Evolutionary conservation across 2,329 filamentous ascomycete species (phyloP).

Genomic region (Hypoxylon sp.): DNA sequence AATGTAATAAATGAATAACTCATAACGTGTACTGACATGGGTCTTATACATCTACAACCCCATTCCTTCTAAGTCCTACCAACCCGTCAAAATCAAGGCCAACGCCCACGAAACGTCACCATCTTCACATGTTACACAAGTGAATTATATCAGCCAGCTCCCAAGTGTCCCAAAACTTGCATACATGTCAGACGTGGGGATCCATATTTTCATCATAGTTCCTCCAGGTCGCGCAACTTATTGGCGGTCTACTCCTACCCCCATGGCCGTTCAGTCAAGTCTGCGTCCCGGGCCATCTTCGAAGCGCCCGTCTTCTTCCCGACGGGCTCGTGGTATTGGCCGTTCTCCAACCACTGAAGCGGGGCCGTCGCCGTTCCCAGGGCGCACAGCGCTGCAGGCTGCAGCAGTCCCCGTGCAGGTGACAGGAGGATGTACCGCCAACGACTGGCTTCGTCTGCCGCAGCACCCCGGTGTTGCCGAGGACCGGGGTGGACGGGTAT

Average conservation of each 20-base stretch:
- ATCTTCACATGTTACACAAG: neutral
- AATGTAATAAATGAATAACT: neutral
- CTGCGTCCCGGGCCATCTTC: slow-evolving; percentile 38
- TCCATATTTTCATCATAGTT: slow-evolving; percentile 12
- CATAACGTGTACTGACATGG: neutral
- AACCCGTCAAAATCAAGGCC: neutral
- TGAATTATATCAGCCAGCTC: neutral
- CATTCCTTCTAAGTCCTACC: neutral
- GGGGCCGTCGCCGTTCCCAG: slow-evolving; percentile 54
- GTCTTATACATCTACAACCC: neutral
- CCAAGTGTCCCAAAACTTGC: too few relatives aligned
- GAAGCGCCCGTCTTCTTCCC: slow-evolving; percentile 42
- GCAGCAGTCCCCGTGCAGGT: slow-evolving; percentile 23
- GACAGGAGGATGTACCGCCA: slow-evolving; percentile 7
- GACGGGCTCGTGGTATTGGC: slow-evolving; percentile 54
- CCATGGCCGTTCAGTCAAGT: slow-evolving; percentile 46
- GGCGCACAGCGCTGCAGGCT: slow-evolving; percentile 50
- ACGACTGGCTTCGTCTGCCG: slow-evolving; percentile 13
- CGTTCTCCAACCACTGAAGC: slow-evolving; percentile 39
- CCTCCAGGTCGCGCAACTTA: slow-evolving; percentile 36
- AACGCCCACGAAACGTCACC: neutral
- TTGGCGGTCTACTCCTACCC: slow-evolving; percentile 51
- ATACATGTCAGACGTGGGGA: neutral
- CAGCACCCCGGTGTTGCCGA: slow-evolving; percentile 53
- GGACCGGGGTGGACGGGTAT: slow-evolving; percentile 57